Evolutionary conservation across 129 eudicot species (phyloP).

Genomic region (Rutidosis leptorrhynchoides): DNA sequence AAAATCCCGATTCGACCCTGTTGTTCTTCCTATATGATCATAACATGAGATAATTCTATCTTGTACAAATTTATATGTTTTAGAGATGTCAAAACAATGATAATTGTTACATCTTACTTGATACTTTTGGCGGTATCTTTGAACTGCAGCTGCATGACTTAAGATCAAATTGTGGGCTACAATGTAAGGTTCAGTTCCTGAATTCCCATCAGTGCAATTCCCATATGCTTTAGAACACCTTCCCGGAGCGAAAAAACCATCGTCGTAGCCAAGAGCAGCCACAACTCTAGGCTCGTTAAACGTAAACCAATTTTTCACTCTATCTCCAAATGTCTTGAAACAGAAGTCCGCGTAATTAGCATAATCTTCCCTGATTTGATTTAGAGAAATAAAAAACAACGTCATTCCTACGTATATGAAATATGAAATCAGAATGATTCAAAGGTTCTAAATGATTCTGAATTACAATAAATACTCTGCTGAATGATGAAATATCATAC

Average conservation of each 20-base stretch:
- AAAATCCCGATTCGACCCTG: constrained; percentile 83
- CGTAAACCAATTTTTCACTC: constrained; percentile 85
- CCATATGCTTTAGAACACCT: constrained; percentile 82
- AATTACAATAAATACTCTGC: too few relatives aligned
- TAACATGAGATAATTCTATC: background rate
- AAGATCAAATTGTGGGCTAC: constrained; percentile 73
- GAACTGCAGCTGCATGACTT: constrained; percentile 72
- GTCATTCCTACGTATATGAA: background rate
- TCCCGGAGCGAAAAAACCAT: constrained; percentile 69
- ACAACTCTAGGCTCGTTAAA: constrained; percentile 86
- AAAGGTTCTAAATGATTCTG: too few relatives aligned
- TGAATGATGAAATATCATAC: too few relatives aligned
- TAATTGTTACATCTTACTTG: constrained; percentile 39
- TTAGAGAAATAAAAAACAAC: background rate
- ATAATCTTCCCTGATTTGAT: constrained; percentile 59
- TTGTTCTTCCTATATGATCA: constrained; percentile 47
- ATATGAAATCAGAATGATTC: too few relatives aligned
- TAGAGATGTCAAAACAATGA: background rate
- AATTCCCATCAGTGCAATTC: constrained; percentile 72
- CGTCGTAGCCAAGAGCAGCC: constrained; percentile 79
- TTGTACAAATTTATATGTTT: too few relatives aligned
- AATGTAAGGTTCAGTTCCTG: constrained; percentile 80
- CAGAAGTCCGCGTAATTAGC: constrained; percentile 85
- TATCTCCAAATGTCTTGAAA: constrained; percentile 82
- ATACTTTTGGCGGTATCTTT: constrained; percentile 72